A percentile compares a stretch with the other conserved stretches of the same genome.
These are phyloP conservation scores for Agarophyton chilense DNA, from an alignment of 23 red algal species.

Conservation along the genomic window DNA sequence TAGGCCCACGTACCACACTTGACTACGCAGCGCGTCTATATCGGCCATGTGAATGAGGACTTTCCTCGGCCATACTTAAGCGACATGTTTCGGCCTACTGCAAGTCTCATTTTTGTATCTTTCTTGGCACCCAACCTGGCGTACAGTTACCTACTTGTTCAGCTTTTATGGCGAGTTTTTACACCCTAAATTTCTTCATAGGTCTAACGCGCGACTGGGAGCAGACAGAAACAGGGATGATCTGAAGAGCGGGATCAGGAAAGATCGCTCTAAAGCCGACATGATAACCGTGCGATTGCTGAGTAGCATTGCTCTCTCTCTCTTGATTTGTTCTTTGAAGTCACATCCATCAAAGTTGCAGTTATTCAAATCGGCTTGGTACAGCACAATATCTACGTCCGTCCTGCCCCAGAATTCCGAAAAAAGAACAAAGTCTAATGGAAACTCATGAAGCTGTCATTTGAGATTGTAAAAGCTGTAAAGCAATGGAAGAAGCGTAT, in stretches of 20 bases:
- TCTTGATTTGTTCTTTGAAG: background rate
- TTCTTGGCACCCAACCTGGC: too few species aligned
- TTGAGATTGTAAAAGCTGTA: conserved; percentile 20
- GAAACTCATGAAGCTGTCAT: conserved; percentile 31
- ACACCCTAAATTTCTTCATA: too few species aligned
- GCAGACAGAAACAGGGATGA: background rate
- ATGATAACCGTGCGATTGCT: background rate
- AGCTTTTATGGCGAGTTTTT: too few species aligned
- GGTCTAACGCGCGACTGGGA: background rate
- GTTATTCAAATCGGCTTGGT: background rate
- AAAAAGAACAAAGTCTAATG: background rate
- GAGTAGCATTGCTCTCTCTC: background rate
- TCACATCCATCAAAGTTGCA: background rate
- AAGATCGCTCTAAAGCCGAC: background rate
- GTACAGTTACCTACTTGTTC: too few species aligned
- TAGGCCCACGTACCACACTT: too few species aligned
- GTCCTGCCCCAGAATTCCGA: background rate
- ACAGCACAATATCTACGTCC: background rate
- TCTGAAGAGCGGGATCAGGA: background rate
- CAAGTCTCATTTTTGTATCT: too few species aligned
- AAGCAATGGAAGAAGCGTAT: background rate
- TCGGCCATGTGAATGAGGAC: too few species aligned
- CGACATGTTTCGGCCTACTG: too few species aligned
- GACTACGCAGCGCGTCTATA: too few species aligned
- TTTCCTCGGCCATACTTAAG: too few species aligned